Evolutionary conservation across 129 eudicot species (phyloP), one percentile per base, ranked within the genome.

Genomic region (Scalesia atractyloides): DNA sequence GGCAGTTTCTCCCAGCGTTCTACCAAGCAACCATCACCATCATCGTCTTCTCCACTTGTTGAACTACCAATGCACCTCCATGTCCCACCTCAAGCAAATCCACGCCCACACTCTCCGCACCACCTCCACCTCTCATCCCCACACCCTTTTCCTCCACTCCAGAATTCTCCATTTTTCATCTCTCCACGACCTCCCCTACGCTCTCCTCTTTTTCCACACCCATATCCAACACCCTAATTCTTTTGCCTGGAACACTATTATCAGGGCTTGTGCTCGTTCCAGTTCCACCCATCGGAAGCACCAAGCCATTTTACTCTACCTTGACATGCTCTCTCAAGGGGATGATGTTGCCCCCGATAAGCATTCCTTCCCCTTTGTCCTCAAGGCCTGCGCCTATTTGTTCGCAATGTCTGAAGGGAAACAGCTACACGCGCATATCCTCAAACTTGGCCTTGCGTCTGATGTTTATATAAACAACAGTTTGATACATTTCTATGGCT

Each of bases 61-160:
- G 13, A 76, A 61, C 76, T 1, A 24, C 30, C 85, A 82, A 71
- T 85, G 88, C 83, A 66, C 80, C 72, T 66, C 89, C 83, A 73
- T 92, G 71, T 73, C 94, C 56, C 86, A 87, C 7, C 84, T 89
- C 69, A 89, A 89, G 63, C 92, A 89, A 84, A 84, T 89, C 68
- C 98, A 89, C 70, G 96, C 92, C 24, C 87, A 89, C 16, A 79
- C 87, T 3, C 87, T 93, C 68, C 95, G 98, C 19, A 80, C 95
- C 49, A 61, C 81, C 33, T 66, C 73, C 34, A 63, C 88, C 24
- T 61, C 83, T 58, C 69, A 84, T 60, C 82, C 88, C 12, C 76
- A 85, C 52, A 76, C 89, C 46, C 88, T 85, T 39, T 85, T 83
- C 70, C 85, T 85, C 63, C 62, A 76, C 80, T 68, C 79, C 57